phyloP scores from a whole-genome alignment of 495 filamentous ascomycete species.

The Tricharina praecox region DNA sequence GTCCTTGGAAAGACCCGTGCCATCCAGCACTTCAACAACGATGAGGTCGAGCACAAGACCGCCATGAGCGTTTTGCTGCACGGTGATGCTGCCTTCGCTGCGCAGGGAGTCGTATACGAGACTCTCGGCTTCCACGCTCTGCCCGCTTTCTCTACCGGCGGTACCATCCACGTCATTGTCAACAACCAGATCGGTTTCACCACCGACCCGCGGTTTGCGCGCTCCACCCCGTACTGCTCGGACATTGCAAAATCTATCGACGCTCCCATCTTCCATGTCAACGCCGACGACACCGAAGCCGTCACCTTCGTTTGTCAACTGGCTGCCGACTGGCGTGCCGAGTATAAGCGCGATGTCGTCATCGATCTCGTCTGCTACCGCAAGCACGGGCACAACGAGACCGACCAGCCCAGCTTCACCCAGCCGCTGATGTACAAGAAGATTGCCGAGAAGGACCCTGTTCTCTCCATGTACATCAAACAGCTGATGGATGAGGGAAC shows the following conservation, averaged over 20 bases:
- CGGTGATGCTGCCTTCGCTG: constrained; percentile 93
- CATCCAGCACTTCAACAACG: constrained; percentile 97
- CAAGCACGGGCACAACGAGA: constrained; percentile 98
- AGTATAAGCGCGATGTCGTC: constrained; percentile 94
- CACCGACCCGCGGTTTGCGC: constrained; percentile 92
- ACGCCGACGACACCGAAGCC: constrained; percentile 93
- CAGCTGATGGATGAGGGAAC: constrained; percentile 76
- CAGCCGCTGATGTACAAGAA: constrained; percentile 99
- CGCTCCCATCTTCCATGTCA: constrained; percentile 96
- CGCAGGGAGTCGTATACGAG: constrained; percentile 93
- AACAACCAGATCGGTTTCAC: constrained; percentile 99
- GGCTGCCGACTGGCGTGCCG: constrained; percentile 88
- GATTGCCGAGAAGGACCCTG: constrained; percentile 59
- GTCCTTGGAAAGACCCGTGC: constrained; percentile 93
- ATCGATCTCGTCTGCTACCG: constrained; percentile 98
- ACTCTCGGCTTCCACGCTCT: constrained; percentile 94
- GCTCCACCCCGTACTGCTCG: constrained; percentile 95
- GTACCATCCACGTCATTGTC: constrained; percentile 90
- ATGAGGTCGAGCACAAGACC: constrained; percentile 67
- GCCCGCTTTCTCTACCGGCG: constrained; percentile 88
- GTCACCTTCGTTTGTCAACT: constrained; percentile 96
- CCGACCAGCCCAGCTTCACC: constrained; percentile 98
- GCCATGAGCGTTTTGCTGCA: constrained; percentile 93
- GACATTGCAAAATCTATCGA: constrained; percentile 98
- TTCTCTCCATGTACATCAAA: constrained; percentile 75